phyloP scores from a whole-genome alignment of 108 stramenopile species.

The Fragilaria crotonensis region DNA sequence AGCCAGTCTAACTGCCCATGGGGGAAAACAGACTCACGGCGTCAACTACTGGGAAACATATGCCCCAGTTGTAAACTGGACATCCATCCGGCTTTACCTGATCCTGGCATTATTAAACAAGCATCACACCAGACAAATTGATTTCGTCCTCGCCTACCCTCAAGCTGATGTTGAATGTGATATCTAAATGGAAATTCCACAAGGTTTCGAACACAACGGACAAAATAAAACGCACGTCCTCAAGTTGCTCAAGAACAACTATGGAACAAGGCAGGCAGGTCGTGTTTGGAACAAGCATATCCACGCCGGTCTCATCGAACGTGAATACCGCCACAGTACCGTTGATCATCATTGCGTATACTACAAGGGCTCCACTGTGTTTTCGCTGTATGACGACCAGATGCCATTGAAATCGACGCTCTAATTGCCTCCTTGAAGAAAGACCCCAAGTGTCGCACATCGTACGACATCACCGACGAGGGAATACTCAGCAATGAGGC shows the following conservation, averaged over 20 bases:
- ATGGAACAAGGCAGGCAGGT: conserved; percentile 15
- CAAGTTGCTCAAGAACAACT: conserved; percentile 7
- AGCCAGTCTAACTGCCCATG: conserved; percentile 12
- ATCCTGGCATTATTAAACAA: too few species aligned
- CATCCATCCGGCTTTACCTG: conserved; percentile 11
- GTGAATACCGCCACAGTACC: conserved; percentile 3
- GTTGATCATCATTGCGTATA: conserved; percentile 14
- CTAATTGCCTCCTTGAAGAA: too few species aligned
- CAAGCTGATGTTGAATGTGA: too few species aligned
- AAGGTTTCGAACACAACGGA: too few species aligned
- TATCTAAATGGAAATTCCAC: too few species aligned
- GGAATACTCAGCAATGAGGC: too few species aligned
- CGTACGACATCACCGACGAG: too few species aligned
- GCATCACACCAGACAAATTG: too few species aligned
- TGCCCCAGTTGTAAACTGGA: conserved; percentile 21
- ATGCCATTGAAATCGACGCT: too few species aligned
- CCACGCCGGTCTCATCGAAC: conserved; percentile 1
- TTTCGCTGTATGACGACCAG: conserved; percentile 8
- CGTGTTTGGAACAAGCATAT: conserved; percentile 4
- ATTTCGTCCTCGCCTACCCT: too few species aligned
- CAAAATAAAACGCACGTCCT: conserved; percentile 8
- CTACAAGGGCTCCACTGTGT: conserved; percentile 3
- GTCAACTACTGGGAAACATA: conserved; percentile 18
- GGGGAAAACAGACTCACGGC: conserved; percentile 4
- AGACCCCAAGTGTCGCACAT: too few species aligned